Base-by-base conservation (phyloP, 2,329 filamentous ascomycete species). In the Penicillium verrucosum region DNA sequence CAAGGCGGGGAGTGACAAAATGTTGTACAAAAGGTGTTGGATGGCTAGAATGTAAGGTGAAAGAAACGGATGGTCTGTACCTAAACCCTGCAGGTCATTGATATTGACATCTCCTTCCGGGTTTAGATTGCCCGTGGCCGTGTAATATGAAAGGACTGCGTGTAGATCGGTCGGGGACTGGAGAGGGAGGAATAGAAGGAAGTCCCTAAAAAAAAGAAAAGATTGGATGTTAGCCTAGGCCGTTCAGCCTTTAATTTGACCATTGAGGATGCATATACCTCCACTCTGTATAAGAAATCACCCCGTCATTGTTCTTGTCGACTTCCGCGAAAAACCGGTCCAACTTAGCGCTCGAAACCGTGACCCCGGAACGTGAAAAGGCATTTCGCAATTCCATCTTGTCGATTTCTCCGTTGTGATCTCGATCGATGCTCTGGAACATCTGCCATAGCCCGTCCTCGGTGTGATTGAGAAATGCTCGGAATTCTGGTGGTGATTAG, bases 261-360 rank as follows among this genome's bases (percentile, higher is more conserved):
- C 40, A 44, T 51, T 52, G 45, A 50, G 41, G 32, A 42, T 25
- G 34, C 29, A 80, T 88, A 76, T 85, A 97, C 93, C 93, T 88
- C 94, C 94, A 97, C 82, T 99, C 94, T 64, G 91, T 87, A 75
- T 96, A 97, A 60, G 83, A 92, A 65, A 97, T 96, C 61, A 81
- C 79, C 2, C 92, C 92, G 73, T 99, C 92, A 65, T 88, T 84
- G 77, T 99, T 93, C 70, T 85, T 82, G 73, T 99, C 94, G 67
- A 99, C 89, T 71, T 96, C 89, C 62, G 84, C 78, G 71, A 99
- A 97, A 78, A 99, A 97, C 60, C 86, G 84, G 61, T 90, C 84
- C 44, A 99, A 78, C 69, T 91, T 89, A 53, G 86, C 84, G 64
- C 81, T 86, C 23, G 92, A 89, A 12, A 97, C 88, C 9, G 85